Evolutionary conservation across 331 rosid species (phyloP).

Genomic region (Stylosanthes scabra): DNA sequence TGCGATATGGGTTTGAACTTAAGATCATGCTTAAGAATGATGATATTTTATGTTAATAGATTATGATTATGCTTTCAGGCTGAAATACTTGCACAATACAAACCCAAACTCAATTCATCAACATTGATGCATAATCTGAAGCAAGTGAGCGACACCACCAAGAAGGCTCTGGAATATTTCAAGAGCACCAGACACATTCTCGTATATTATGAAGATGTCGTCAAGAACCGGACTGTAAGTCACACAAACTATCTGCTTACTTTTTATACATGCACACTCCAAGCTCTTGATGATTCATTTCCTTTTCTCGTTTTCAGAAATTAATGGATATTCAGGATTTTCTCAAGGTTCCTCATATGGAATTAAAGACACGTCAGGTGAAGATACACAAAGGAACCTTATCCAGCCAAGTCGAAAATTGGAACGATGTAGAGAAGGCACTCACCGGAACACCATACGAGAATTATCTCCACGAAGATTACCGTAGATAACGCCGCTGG

Average conservation of each 20-base stretch:
- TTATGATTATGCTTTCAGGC: conserved; percentile 67
- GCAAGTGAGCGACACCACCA: conserved; percentile 76
- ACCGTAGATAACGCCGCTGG: conserved; percentile 49
- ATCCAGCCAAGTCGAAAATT: conserved; percentile 69
- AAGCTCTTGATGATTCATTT: neutral
- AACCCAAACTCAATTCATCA: conserved; percentile 76
- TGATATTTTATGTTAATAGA: conserved; percentile 11
- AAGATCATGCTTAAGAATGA: neutral
- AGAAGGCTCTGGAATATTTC: conserved; percentile 89
- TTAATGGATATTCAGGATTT: conserved; percentile 79
- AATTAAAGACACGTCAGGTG: conserved; percentile 87
- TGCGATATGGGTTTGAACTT: neutral
- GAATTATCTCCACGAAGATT: conserved; percentile 61
- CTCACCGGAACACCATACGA: conserved; percentile 73
- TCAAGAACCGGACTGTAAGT: conserved; percentile 84
- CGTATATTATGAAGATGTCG: conserved; percentile 83
- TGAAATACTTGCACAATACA: conserved; percentile 87
- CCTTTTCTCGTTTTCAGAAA: conserved; percentile 64
- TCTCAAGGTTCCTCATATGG: conserved; percentile 78
- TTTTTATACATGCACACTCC: neutral
- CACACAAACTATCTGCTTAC: conserved; percentile 18
- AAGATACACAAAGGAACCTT: conserved; percentile 89
- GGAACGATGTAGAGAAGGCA: conserved; percentile 66
- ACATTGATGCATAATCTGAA: conserved; percentile 61
- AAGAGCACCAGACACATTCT: conserved; percentile 83